These are phyloP conservation scores for Rhododendron ovatum DNA, from an alignment of 148 eudicot species.

Conservation along the genomic window DNA sequence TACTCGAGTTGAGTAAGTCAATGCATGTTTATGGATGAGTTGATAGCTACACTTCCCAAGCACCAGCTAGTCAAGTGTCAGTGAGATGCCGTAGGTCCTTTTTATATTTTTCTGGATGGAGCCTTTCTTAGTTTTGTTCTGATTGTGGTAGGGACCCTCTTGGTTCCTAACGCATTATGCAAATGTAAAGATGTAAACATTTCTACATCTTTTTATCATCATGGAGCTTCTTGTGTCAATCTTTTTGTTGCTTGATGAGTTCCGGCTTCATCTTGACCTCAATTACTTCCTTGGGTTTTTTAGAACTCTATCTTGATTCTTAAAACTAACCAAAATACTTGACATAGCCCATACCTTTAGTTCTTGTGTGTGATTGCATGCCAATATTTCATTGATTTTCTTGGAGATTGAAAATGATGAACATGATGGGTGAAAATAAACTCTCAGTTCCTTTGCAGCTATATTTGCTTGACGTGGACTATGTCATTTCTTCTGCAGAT, in stretches of 20 bases:
- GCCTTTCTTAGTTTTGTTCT: background rate
- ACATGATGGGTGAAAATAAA: background rate
- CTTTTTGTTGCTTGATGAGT: background rate
- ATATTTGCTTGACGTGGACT: background rate
- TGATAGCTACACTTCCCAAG: background rate
- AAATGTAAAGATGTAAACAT: background rate
- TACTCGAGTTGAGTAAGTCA: background rate
- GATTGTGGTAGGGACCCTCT: background rate
- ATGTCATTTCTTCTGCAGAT: conserved; percentile 39
- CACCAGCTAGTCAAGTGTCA: background rate
- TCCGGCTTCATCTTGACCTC: background rate
- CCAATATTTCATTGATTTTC: background rate
- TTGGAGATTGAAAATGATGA: background rate
- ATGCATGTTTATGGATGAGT: background rate
- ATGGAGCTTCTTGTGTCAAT: background rate
- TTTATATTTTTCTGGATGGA: background rate
- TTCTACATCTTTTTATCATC: background rate
- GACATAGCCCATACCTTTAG: background rate
- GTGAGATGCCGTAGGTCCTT: background rate
- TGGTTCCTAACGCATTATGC: background rate
- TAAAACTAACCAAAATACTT: background rate
- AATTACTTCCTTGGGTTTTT: background rate
- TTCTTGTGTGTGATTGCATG: background rate
- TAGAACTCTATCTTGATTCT: conserved; percentile 16
- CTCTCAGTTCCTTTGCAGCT: background rate